A percentile compares a stretch with the other conserved stretches of the same genome.
phyloP scores from a whole-genome alignment of 345 rosid species.

The Eucalyptus grandis region DNA sequence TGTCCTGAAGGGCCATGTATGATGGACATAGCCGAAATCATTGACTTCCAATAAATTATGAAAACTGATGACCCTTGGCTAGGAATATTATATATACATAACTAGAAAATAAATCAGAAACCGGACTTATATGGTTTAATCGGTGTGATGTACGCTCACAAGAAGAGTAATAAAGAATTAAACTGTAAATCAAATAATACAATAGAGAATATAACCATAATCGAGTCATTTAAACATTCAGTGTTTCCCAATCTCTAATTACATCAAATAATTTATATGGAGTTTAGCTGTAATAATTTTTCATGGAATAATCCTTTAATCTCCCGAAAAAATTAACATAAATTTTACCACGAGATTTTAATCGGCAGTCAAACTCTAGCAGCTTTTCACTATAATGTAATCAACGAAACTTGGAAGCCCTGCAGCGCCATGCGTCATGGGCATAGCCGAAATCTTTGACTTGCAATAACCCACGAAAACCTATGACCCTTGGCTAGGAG shows the following conservation, averaged over 20 bases:
- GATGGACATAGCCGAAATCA: not conserved
- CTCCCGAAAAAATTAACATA: not conserved
- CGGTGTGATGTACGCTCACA: too few species aligned
- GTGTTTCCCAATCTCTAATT: not conserved
- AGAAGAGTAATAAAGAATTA: not conserved
- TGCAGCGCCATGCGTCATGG: not conserved
- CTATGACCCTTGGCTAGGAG: not conserved
- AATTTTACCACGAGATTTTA: not conserved
- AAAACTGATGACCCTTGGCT: not conserved
- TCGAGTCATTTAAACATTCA: not conserved
- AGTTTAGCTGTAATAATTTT: too few species aligned
- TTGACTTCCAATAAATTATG: not conserved
- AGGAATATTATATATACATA: not conserved
- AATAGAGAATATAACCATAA: not conserved
- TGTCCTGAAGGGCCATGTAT: not conserved
- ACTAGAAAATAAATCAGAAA: not conserved
- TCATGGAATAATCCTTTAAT: not conserved
- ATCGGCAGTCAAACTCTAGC: not conserved
- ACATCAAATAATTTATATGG: too few species aligned
- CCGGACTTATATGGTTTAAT: not conserved
- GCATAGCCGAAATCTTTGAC: not conserved
- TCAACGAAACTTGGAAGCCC: not conserved
- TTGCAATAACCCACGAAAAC: not conserved
- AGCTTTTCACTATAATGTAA: not conserved
- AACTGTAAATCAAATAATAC: too few species aligned